A percentile compares a stretch with the other conserved stretches of the same genome.
Evolutionary conservation across 2,329 filamentous ascomycete species (phyloP).

Genomic region (Ascocoryne sarcoides): DNA sequence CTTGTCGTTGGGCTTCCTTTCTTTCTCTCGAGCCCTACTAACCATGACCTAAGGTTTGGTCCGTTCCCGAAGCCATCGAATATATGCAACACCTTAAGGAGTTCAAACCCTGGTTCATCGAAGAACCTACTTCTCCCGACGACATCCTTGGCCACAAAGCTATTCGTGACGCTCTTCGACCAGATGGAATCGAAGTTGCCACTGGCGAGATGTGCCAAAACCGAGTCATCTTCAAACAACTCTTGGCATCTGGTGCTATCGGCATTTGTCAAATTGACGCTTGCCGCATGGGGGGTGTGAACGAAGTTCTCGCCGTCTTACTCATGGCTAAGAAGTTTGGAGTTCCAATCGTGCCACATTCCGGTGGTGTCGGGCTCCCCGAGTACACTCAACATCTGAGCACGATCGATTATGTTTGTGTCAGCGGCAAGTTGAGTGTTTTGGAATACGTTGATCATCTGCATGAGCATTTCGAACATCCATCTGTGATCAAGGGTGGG

Average conservation of each 20-base stretch:
- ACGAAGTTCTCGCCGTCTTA: slow-evolving; percentile 84
- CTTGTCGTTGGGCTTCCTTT: not conserved
- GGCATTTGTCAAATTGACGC: slow-evolving; percentile 88
- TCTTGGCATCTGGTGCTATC: slow-evolving; percentile 70
- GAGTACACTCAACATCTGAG: slow-evolving; percentile 91
- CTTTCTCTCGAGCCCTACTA: not conserved
- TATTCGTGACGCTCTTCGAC: slow-evolving; percentile 69
- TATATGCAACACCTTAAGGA: slow-evolving; percentile 77
- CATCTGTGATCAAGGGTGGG: slow-evolving; percentile 69
- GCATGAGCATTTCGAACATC: slow-evolving; percentile 87
- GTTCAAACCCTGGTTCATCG: slow-evolving; percentile 90
- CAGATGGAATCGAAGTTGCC: slow-evolving; percentile 71
- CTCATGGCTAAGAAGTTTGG: slow-evolving; percentile 66
- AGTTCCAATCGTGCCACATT: slow-evolving; percentile 81
- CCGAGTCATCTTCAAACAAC: slow-evolving; percentile 88
- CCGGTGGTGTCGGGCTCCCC: slow-evolving; percentile 79
- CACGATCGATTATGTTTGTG: slow-evolving; percentile 87
- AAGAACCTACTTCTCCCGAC: slow-evolving; percentile 85
- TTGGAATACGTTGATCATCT: slow-evolving; percentile 90
- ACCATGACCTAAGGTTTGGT: slow-evolving; percentile 53
- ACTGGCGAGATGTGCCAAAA: slow-evolving; percentile 97
- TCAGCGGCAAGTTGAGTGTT: slow-evolving; percentile 71
- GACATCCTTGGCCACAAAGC: slow-evolving; percentile 84
- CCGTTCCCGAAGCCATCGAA: slow-evolving; percentile 76
- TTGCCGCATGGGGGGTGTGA: slow-evolving; percentile 81